phyloP scores from a whole-genome alignment of 2,329 filamentous ascomycete genomes.

The Colletotrichum sp. region DNA sequence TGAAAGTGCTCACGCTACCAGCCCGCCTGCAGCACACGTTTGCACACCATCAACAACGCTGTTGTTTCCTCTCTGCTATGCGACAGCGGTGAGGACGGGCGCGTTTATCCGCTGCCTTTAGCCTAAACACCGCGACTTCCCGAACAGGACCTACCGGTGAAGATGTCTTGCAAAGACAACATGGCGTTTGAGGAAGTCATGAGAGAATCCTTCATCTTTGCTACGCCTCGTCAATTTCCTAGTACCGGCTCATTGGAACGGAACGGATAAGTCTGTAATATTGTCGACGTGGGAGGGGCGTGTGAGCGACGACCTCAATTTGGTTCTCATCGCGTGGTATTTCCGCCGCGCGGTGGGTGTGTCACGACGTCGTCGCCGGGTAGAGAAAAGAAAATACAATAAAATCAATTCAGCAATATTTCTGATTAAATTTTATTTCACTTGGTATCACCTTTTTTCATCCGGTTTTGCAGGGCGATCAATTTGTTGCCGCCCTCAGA shows the following conservation, averaged over 20 bases:
- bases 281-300: neutral
- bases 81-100: neutral
- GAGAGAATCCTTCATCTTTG: neutral
- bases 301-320: neutral
- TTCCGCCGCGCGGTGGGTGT: neutral
- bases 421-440: neutral
- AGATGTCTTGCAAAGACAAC: neutral
- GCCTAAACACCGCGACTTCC: constrained; percentile 2
- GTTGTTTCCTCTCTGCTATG: neutral
- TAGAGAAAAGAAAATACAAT: neutral
- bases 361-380: neutral
- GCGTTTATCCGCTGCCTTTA: constrained; percentile 5
- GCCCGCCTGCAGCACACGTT: neutral
- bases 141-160: neutral
- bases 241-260: neutral
- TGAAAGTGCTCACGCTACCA: neutral
- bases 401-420: neutral
- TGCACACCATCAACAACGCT: neutral
- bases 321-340: neutral
- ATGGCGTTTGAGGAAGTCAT: neutral
- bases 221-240: neutral
- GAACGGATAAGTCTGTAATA: neutral
- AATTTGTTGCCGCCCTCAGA: neutral
- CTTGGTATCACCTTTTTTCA: neutral
- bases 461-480: neutral